A percentile compares a stretch with the other conserved stretches of the same genome.
phyloP scores from a whole-genome alignment of 2,329 filamentous ascomycete genomes.

The Fusarium verrucosum region DNA sequence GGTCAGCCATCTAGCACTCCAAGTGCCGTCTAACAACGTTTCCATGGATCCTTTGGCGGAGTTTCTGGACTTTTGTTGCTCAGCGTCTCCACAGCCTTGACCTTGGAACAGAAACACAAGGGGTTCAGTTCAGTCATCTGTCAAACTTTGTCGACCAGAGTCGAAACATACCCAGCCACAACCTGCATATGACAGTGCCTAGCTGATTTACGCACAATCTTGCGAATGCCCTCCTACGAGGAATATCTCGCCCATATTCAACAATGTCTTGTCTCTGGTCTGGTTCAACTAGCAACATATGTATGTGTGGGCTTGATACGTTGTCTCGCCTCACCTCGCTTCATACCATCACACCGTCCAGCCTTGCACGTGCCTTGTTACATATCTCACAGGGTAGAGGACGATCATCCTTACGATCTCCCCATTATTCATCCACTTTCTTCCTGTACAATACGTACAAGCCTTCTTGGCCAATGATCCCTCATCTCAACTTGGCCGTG shows the following conservation, averaged over 20 bases:
- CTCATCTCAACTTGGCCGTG: conserved; percentile 38
- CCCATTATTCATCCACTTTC: conserved; percentile 31
- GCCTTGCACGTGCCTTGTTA: conserved; percentile 25
- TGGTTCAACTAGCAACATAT: conserved; percentile 6
- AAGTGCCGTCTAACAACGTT: conserved; percentile 32
- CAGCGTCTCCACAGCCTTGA: conserved; percentile 28
- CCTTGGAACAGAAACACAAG: conserved; percentile 28
- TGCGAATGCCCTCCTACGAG: conserved; percentile 7
- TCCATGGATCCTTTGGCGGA: conserved; percentile 20
- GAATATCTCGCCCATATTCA: conserved; percentile 1
- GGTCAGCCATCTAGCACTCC: conserved; percentile 5
- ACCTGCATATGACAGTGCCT: neutral
- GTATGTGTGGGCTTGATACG: conserved; percentile 14
- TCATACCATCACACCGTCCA: conserved; percentile 22
- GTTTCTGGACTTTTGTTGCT: conserved; percentile 12
- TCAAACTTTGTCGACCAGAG: conserved; percentile 12
- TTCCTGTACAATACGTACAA: conserved; percentile 9
- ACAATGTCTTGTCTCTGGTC: conserved; percentile 14
- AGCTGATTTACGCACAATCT: neutral
- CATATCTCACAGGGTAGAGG: conserved; percentile 39
- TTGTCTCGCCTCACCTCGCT: conserved; percentile 32
- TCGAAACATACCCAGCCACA: conserved; percentile 23
- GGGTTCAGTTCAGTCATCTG: conserved; percentile 8
- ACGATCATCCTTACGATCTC: conserved; percentile 41
- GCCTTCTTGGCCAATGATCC: conserved; percentile 15